A percentile compares a stretch with the other conserved stretches of the same genome.
These are phyloP conservation scores for Saccharomyces kudriavzevii DNA, from an alignment of 805 yeast genomes.

Conservation along the genomic window DNA sequence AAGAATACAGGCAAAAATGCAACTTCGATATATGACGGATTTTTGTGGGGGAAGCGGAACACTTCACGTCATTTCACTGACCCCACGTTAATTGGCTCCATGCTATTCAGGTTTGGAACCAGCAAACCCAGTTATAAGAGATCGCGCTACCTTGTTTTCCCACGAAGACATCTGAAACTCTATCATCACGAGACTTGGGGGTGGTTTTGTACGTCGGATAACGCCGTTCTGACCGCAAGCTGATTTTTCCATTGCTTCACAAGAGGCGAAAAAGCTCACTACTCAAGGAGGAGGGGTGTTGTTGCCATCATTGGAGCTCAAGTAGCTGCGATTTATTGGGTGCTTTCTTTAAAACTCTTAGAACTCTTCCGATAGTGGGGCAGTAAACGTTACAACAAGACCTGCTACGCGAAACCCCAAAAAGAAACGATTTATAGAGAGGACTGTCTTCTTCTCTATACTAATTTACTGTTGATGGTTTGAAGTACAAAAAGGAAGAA, in stretches of 20 bases:
- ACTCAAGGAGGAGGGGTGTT: not conserved
- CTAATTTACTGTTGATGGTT: not conserved
- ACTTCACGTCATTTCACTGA: not conserved
- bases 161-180: not conserved
- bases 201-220: not conserved
- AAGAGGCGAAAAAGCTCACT: not conserved
- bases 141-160: not conserved
- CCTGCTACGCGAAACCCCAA: not conserved
- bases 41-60: not conserved
- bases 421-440: not conserved
- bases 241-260: not conserved
- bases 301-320: not conserved
- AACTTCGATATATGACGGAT: not conserved
- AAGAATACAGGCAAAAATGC: not conserved
- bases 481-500: not conserved
- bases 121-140: not conserved
- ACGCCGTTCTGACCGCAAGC: not conserved
- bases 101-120: not conserved
- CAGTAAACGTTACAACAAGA: not conserved
- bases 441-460: conserved; percentile 1
- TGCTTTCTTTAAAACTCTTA: not conserved
- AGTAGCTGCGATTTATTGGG: not conserved
- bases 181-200: not conserved
- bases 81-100: not conserved
- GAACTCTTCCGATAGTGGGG: not conserved